Evolutionary conservation across 208 protist species (phyloP).

Genomic region (Trypanosoma scelopori): DNA sequence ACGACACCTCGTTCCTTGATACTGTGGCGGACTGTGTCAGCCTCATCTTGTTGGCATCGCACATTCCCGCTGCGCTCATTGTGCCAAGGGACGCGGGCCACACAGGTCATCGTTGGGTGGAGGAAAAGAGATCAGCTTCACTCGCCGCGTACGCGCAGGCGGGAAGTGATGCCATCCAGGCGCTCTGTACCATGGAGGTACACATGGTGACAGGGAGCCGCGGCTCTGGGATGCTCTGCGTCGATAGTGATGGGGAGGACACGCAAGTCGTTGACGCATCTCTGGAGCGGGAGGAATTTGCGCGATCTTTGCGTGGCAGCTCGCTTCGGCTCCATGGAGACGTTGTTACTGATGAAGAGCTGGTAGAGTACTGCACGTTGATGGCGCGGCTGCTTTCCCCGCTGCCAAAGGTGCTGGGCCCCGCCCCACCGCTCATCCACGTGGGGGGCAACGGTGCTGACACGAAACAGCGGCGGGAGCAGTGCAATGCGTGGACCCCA

Average conservation of each 20-base stretch:
- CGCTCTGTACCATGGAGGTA: background rate
- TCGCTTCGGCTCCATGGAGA: constrained; percentile 5
- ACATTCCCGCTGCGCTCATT: constrained; percentile 25
- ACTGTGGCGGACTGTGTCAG: constrained; percentile 39
- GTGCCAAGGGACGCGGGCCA: constrained; percentile 36
- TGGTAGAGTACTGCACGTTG: constrained; percentile 66
- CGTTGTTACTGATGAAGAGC: constrained; percentile 45
- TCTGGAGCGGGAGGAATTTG: constrained; percentile 9
- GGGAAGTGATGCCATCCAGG: constrained; percentile 17
- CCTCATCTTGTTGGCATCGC: constrained; percentile 31
- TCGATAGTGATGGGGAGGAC: constrained; percentile 4
- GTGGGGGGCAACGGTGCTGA: background rate
- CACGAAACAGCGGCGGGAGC: background rate
- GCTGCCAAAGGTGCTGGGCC: constrained; percentile 62
- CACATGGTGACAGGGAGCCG: constrained; percentile 18
- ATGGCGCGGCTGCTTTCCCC: constrained; percentile 65
- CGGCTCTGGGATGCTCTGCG: background rate
- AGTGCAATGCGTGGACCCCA: constrained; percentile 29
- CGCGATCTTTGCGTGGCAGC: background rate
- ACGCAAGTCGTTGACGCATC: background rate
- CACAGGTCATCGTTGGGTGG: constrained; percentile 29
- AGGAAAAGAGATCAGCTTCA: constrained; percentile 8
- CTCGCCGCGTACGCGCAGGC: constrained; percentile 8
- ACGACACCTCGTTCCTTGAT: background rate
- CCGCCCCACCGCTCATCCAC: background rate